Evolutionary conservation across 805 yeast genomes (phyloP), one percentile per base, ranked within the genome.

Genomic region (Candida incommunis): DNA sequence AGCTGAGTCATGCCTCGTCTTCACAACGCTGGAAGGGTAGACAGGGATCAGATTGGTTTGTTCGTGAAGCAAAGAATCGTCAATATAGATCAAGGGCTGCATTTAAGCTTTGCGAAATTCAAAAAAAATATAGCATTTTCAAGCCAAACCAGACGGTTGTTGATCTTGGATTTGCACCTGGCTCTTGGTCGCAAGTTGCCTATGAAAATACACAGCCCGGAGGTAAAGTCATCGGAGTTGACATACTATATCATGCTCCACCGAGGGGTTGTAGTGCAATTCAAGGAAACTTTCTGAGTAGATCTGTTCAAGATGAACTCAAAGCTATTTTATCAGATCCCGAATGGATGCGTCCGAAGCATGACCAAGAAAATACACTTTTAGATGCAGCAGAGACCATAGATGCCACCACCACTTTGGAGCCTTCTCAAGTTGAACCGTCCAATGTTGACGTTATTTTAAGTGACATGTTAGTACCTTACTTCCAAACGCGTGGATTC

Each of bases 181-280:
- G 96, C 0, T 87, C 95, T 2, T 86, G 96, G 96, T 75, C 90
- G 5, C 95, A 86, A 58, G 88, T 85, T 1, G 88, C 90, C 0
- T 63, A 72, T 5, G 74, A 74, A 44, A 60, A 72, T 45, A 69
- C 77, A 1, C 55, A 60, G 18, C 70, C 71, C 1, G 57, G 64
- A 1, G 80, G 86, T 0, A 65, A 69, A 20, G 75, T 86, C 2
- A 57, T 86, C 11, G 96, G 96, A 3, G 83, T 87, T 9, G 96
- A 92, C 62, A 69, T 92, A 26, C 67, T 90, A 20, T 81, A 84
- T 4, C 74, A 79, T 44, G 69, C 72, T 16, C 96, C 96, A 0
- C 95, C 96, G 0, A 55, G 58, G 2, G 96, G 96, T 1, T 84
- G 81, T 0, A 72, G 81, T 5, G 65, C 88, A 0, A 70, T 88